phyloP scores from a whole-genome alignment of 345 rosid genomes.

The Euphorbia pulcherrima region DNA sequence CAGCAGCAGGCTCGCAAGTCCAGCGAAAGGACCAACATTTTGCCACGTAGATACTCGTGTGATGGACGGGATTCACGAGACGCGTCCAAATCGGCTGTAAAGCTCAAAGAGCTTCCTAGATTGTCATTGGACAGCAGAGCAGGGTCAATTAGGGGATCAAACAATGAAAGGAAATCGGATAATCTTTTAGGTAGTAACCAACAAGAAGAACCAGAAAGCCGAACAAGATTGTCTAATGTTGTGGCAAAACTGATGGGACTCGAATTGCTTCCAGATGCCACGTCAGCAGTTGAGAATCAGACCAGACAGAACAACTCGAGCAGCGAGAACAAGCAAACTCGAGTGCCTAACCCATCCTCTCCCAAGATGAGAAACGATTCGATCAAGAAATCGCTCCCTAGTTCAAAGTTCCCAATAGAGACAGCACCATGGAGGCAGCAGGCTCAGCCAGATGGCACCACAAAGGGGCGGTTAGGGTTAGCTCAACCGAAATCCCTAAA shows the following conservation, averaged over 20 bases:
- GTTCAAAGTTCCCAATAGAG: conserved; percentile 51
- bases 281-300: conserved; percentile 19
- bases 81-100: conserved; percentile 41
- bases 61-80: conserved; percentile 71
- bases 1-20: conserved; percentile 32
- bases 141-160: conserved; percentile 39
- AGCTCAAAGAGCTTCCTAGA: conserved; percentile 81
- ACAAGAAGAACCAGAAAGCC: conserved; percentile 53
- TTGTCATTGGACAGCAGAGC: conserved; percentile 82
- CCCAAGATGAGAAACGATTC: conserved; percentile 39
- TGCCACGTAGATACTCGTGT: conserved; percentile 68
- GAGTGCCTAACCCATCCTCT: conserved; percentile 35
- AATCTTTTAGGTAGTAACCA: conserved; percentile 30
- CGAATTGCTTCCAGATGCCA: conserved; percentile 51
- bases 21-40: conserved; percentile 35
- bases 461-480: conserved; percentile 22
- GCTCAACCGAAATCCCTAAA: conserved; percentile 28
- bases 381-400: conserved; percentile 39
- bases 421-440: conserved; percentile 64
- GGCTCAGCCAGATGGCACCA: conserved; percentile 52
- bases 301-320: conserved; percentile 19
- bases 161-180: conserved; percentile 36
- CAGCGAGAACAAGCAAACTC: conserved; percentile 37
- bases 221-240: conserved; percentile 56
- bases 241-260: conserved; percentile 92